Conservation (phyloP, 495 filamentous ascomycete genomes). For the Lophium mytilinum region DNA sequence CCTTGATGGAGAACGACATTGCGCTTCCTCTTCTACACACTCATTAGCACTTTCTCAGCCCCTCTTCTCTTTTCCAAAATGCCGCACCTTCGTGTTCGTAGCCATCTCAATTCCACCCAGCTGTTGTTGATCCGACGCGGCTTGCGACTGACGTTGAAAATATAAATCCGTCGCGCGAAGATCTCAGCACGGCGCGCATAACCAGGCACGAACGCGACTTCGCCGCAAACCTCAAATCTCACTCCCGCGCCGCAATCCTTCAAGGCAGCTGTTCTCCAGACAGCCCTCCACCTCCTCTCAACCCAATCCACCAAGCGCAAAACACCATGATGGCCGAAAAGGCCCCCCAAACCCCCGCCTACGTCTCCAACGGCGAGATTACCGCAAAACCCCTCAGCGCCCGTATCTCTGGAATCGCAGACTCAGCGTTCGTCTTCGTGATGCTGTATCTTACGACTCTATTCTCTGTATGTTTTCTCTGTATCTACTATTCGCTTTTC, state of each 20-base stretch:
- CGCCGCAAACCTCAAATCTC: not conserved
- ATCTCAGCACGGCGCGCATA: too few species aligned
- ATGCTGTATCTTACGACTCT: not conserved
- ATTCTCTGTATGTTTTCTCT: not conserved
- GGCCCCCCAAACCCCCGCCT: too few species aligned
- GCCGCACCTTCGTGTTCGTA: not conserved
- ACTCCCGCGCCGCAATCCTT: not conserved
- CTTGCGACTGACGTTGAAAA: too few species aligned
- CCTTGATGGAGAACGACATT: slow-evolving; percentile 11
- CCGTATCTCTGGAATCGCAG: too few species aligned
- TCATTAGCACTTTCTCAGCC: not conserved
- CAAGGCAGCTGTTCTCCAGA: not conserved
- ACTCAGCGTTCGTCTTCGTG: not conserved
- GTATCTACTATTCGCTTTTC: too few species aligned
- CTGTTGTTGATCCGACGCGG: too few species aligned
- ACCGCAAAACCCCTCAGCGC: too few species aligned
- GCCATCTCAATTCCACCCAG: not conserved
- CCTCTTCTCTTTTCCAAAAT: not conserved
- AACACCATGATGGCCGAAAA: too few species aligned
- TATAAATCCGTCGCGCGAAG: too few species aligned
- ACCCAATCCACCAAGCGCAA: not conserved
- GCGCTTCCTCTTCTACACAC: slow-evolving; percentile 4
- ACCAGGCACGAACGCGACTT: too few species aligned
- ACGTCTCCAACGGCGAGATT: too few species aligned
- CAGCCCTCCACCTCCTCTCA: not conserved